Percentiles rank a stretch among this genome's conserved stretches.
Conservation (phyloP, 768 basidiomycete genomes). For the Candolleomyces aberdarensis region DNA sequence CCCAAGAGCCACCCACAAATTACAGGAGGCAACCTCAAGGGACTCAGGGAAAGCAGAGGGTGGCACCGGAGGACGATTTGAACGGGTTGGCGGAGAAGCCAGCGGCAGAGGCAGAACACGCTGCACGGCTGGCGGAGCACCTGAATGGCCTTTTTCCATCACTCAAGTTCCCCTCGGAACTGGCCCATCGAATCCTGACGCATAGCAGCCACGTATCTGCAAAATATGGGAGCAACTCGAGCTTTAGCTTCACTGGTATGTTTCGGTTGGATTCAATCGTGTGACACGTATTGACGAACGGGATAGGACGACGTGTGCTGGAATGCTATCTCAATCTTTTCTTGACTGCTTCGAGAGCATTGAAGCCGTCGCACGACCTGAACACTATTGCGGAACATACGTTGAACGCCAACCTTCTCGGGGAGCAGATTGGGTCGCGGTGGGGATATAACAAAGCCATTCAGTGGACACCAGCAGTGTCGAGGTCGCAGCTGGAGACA, state of each 20-base stretch:
- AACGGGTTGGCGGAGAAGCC: constrained; percentile 6
- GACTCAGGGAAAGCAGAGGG: background rate
- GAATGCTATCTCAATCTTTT: constrained; percentile 75
- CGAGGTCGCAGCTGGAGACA: constrained; percentile 29
- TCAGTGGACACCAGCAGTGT: constrained; percentile 67
- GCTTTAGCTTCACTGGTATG: constrained; percentile 71
- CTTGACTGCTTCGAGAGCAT: constrained; percentile 51
- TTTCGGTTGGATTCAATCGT: constrained; percentile 7
- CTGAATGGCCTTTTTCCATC: constrained; percentile 61
- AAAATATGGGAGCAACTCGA: constrained; percentile 66
- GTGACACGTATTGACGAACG: background rate
- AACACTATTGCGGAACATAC: constrained; percentile 54
- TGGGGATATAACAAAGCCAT: constrained; percentile 75
- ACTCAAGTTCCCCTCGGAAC: constrained; percentile 65
- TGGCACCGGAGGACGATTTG: constrained; percentile 7
- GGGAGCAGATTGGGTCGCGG: constrained; percentile 68
- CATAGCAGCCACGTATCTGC: constrained; percentile 74
- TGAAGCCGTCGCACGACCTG: constrained; percentile 49
- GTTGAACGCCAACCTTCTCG: constrained; percentile 68
- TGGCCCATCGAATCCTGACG: constrained; percentile 72
- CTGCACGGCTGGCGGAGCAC: constrained; percentile 42
- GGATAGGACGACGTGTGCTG: constrained; percentile 70
- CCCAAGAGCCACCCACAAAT: background rate
- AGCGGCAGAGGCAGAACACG: constrained; percentile 5
- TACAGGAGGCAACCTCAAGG: background rate